These are phyloP conservation scores for Daedaleopsis nitida DNA, from an alignment of 768 basidiomycete genomes.

Conservation along the genomic window DNA sequence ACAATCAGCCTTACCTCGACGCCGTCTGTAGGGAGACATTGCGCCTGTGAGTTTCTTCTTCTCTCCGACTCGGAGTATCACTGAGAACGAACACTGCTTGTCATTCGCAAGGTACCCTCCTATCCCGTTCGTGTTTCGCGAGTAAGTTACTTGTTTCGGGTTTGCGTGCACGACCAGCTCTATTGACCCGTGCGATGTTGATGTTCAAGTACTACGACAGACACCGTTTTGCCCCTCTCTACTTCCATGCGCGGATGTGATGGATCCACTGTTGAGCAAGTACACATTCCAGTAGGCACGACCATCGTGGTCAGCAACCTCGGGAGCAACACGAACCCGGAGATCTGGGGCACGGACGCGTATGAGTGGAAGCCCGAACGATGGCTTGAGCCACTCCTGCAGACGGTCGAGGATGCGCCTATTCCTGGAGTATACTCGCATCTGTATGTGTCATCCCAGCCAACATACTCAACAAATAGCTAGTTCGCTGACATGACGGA, in stretches of 20 bases:
- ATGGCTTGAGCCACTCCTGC: slow-evolving; percentile 11
- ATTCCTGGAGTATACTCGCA: slow-evolving; percentile 9
- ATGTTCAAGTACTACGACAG: slow-evolving; percentile 14
- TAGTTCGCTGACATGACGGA: neutral
- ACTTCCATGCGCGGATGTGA: slow-evolving; percentile 32
- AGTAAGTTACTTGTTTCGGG: neutral
- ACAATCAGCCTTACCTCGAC: slow-evolving; percentile 60
- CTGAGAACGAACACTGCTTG: neutral
- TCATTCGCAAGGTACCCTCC: slow-evolving; percentile 4
- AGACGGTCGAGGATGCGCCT: slow-evolving; percentile 1
- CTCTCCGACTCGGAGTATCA: neutral
- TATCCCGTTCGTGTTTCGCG: neutral
- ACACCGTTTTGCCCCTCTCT: slow-evolving; percentile 32
- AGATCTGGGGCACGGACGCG: slow-evolving; percentile 22
- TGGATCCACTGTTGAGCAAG: slow-evolving; percentile 25
- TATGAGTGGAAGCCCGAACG: slow-evolving; percentile 22
- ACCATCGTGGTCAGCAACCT: slow-evolving; percentile 19
- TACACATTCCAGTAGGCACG: slow-evolving; percentile 31
- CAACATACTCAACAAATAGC: neutral
- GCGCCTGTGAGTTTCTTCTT: slow-evolving; percentile 51
- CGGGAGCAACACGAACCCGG: slow-evolving; percentile 22
- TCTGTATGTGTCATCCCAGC: neutral
- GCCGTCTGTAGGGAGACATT: slow-evolving; percentile 59
- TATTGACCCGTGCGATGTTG: neutral
- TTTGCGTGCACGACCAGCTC: no score